Evolutionary conservation across 257 asterid species (phyloP), one percentile per base, ranked within the genome.

Genomic region (Leonotis leonurus): DNA sequence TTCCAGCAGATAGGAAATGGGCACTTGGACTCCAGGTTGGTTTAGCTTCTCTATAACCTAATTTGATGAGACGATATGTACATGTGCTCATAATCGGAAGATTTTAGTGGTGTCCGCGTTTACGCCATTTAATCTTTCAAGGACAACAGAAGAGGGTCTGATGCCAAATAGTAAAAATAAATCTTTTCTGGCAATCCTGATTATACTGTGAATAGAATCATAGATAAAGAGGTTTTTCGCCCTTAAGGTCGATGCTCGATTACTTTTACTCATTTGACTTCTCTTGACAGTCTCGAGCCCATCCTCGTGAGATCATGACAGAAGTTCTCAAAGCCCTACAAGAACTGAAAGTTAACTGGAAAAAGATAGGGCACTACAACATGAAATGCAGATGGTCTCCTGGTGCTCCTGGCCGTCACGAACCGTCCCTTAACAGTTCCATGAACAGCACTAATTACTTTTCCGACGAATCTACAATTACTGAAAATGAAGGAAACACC

Each of bases 21-120:
- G 94, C 96, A 60, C 98, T 88, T 64, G 98, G 98, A 41, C 94
- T 91, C 53, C 98, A 91, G 96, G 98, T 88, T 75, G 41, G 78
- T 73, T n/a, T n/a, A 41, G 24, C 46, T 63, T 53, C 65, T 33
- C 46, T 53, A 7, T 57, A 21, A 52, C 69, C 39, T 50, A 59
- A n/a, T n/a, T 74, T 40, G 33, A 39, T 2, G 14, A 24, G 55
- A 64, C 17, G 55, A 16, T 41, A 17, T 18, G 14, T 25, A 18
- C 30, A 16, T 50, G 74, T 29, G 54, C 32, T 56, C 24, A 41
- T 27, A 25, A 17, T 25, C 37, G 55, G 54, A 37, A 60, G 22
- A 29, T 32, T 33, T 30, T n/a, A 5, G 11, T 11, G 22, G 27
- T 60, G 49, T 30, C 30, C n/a, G 20, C 40, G 13, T 29, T 41